Evolutionary conservation across 495 filamentous ascomycete species (phyloP), one percentile per base, ranked within the genome.

Genomic region (Penicillium paxilli): DNA sequence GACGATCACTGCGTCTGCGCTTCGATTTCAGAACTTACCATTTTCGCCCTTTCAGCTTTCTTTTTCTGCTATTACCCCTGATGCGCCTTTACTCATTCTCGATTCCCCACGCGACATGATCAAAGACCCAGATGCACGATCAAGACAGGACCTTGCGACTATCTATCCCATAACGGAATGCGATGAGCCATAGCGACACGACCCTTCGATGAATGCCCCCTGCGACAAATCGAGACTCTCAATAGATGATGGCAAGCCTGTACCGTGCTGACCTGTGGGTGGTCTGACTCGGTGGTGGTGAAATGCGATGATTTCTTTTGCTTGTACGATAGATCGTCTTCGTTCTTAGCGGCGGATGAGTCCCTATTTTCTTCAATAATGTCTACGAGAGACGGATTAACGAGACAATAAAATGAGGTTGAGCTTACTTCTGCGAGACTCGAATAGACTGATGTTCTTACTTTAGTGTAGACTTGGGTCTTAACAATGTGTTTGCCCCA

Each of bases 251-350:
- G 45, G 45, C 45, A 38, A 46, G 55, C 42, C 50, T 58, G 47
- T 22, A 44, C 49, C 41, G 32, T 33, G 55, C 48, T 49, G 52
- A 59, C 51, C 62, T 62, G 38, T 35, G 8, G 45, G 54, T 57
- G 62, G 44, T 61, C 54, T 53, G 49, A 41, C 26, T 60, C 37
- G 54, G 51, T 30, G 41, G 23, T 57, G 58, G 47, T 50, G 55
- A 55, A 22, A 44, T 44, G 37, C 28, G 22, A 37, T 20, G 42
- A 30, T 47, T 12, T 41, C 44, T 26, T 23, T 25, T 37, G 17
- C 51, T 25, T 45, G 16, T 46, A 50, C 48, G 25, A 37, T 28
- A 46, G 19, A 17, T 20, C n/a, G 24, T 26, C 40, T 52, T 51
- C 26, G 49, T 52, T 30, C 28, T 33, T 44, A 30, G 50, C 40